These are phyloP conservation scores for Oryza coarctata DNA, from an alignment of 176 grass and related monocot species.

Conservation along the genomic window DNA sequence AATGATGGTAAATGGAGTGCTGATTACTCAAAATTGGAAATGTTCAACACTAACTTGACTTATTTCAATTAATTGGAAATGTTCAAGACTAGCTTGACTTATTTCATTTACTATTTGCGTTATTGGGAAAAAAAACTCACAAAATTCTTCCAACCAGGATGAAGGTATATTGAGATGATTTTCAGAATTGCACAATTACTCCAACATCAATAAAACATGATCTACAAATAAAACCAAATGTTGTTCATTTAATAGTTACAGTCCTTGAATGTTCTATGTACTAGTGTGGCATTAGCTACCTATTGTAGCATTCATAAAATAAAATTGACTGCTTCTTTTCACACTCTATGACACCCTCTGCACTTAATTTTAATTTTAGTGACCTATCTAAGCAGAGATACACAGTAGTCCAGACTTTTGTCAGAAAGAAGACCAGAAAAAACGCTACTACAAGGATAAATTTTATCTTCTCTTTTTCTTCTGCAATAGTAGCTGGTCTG, in stretches of 20 bases:
- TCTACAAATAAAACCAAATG: neutral
- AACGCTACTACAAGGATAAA: neutral
- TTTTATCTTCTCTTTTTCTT: neutral
- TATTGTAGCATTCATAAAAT: neutral
- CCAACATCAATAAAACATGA: neutral
- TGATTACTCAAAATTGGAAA: neutral
- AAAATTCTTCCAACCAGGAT: neutral
- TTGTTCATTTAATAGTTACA: neutral
- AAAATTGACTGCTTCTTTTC: neutral
- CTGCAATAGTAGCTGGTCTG: neutral
- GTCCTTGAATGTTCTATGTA: neutral
- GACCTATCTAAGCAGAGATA: neutral
- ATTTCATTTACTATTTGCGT: constrained; percentile 16
- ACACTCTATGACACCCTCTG: neutral
- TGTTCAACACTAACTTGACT: neutral
- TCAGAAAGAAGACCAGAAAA: neutral
- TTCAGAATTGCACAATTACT: neutral
- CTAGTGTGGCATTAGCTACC: neutral
- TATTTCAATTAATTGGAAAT: constrained; percentile 16
- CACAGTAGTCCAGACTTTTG: neutral
- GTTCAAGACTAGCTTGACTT: neutral
- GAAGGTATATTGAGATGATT: neutral
- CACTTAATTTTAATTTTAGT: neutral
- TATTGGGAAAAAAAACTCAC: neutral
- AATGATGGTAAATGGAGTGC: neutral